phyloP scores from a whole-genome alignment of 371 early-diverging fungal species.

The Mucor piriformis region DNA sequence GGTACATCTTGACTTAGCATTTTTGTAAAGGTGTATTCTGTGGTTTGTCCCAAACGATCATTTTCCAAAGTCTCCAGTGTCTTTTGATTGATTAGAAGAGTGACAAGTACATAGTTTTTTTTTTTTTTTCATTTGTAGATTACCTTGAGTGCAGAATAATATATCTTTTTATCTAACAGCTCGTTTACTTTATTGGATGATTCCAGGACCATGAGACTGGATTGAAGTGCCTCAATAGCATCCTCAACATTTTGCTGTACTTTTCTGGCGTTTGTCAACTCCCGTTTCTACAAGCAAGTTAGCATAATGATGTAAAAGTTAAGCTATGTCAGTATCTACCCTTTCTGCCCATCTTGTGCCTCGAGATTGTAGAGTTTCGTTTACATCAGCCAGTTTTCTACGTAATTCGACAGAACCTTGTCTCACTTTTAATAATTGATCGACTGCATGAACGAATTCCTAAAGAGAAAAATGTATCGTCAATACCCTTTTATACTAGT shows the following conservation, averaged over 20 bases:
- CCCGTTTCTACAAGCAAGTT: slow-evolving; percentile 74
- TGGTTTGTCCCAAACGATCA: slow-evolving; percentile 68
- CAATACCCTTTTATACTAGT: neutral
- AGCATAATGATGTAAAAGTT: neutral
- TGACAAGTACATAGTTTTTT: neutral
- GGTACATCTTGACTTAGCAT: slow-evolving; percentile 87
- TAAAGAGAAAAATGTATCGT: slow-evolving; percentile 26
- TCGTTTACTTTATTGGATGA: slow-evolving; percentile 83
- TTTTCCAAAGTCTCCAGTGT: slow-evolving; percentile 79
- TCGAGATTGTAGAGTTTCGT: slow-evolving; percentile 80
- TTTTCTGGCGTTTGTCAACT: slow-evolving; percentile 81
- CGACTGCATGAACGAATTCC: slow-evolving; percentile 96
- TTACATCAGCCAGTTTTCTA: slow-evolving; percentile 83
- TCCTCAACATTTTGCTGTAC: slow-evolving; percentile 88
- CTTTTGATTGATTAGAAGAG: slow-evolving; percentile 35
- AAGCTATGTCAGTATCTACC: slow-evolving; percentile 49
- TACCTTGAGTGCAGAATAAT: slow-evolving; percentile 90
- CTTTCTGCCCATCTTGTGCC: slow-evolving; percentile 79
- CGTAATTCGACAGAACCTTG: slow-evolving; percentile 85
- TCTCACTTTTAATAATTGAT: slow-evolving; percentile 92
- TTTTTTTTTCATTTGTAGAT: neutral
- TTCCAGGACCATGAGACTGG: slow-evolving; percentile 86
- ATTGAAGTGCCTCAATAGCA: slow-evolving; percentile 82
- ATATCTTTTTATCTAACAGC: slow-evolving; percentile 81
- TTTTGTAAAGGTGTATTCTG: slow-evolving; percentile 77